Conservation (phyloP, 2,329 filamentous ascomycete species). For the Colletotrichum lindemuthianum region DNA sequence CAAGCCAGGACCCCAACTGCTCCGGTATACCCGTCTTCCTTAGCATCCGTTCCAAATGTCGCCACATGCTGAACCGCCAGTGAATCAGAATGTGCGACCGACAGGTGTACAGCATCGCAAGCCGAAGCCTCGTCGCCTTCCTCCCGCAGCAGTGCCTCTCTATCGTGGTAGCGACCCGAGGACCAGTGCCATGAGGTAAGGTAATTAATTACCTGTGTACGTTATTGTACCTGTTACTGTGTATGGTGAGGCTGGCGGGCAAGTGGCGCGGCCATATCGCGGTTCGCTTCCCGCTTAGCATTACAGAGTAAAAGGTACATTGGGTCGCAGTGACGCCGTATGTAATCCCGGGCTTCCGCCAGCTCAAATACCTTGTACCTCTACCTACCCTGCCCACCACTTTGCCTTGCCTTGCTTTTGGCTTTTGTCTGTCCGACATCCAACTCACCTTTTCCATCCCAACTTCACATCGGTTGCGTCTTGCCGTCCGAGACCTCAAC, state of each 20-base stretch:
- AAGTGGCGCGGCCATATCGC: constrained; percentile 10
- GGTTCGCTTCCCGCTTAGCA: neutral
- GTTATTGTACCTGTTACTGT: neutral
- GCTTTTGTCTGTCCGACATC: neutral
- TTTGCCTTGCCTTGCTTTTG: neutral
- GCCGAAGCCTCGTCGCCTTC: constrained; percentile 10
- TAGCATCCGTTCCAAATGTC: constrained; percentile 10
- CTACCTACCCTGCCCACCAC: constrained; percentile 19
- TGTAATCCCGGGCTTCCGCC: constrained; percentile 29
- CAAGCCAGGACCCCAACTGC: neutral
- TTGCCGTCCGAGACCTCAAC: neutral
- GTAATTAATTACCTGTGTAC: no score
- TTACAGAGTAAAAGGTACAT: neutral
- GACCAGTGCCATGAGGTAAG: no score
- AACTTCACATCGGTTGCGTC: constrained; percentile 2
- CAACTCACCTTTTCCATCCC: neutral
- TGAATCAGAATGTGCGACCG: neutral
- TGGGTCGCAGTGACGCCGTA: constrained; percentile 22
- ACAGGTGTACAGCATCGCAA: neutral
- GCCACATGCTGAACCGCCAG: neutral
- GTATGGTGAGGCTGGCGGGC: neutral
- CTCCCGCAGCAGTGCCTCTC: neutral
- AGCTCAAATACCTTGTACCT: constrained; percentile 25
- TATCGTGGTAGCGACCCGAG: no score
- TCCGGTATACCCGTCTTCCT: neutral